A percentile compares a stretch with the other conserved stretches of the same genome.
These are phyloP conservation scores for Fusarium buxicola DNA, from an alignment of 2,329 filamentous ascomycete genomes.

Conservation along the genomic window DNA sequence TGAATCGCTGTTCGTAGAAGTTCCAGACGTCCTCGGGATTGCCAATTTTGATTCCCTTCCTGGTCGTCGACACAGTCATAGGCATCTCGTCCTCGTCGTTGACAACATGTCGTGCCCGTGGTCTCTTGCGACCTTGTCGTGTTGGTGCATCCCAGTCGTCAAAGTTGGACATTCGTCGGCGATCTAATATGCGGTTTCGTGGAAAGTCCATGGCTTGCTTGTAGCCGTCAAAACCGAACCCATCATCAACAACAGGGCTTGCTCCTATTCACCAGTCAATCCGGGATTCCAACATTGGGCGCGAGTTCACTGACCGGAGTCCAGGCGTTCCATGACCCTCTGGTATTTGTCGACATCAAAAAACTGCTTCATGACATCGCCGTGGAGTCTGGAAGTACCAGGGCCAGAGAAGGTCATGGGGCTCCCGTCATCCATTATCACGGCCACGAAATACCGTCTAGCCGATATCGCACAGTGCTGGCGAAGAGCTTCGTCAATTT, in stretches of 20 bases:
- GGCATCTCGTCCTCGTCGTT: slow-evolving; percentile 57
- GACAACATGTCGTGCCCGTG: slow-evolving; percentile 51
- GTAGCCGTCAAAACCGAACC: slow-evolving; percentile 45
- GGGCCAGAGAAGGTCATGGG: slow-evolving; percentile 60
- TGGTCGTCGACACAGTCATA: slow-evolving; percentile 55
- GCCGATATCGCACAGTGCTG: slow-evolving; percentile 65
- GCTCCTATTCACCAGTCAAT: slow-evolving; percentile 45
- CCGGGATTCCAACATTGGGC: background rate
- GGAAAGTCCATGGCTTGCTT: slow-evolving; percentile 43
- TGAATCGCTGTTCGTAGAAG: slow-evolving; percentile 72
- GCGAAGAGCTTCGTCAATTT: slow-evolving; percentile 63
- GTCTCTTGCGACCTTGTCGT: slow-evolving; percentile 48
- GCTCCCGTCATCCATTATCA: slow-evolving; percentile 61
- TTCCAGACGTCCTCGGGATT: slow-evolving; percentile 66
- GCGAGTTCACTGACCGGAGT: slow-evolving; percentile 51
- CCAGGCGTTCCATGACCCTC: slow-evolving; percentile 53
- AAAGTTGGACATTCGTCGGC: slow-evolving; percentile 48
- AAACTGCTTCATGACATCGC: slow-evolving; percentile 57
- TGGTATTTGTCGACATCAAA: slow-evolving; percentile 60
- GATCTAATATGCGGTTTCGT: slow-evolving; percentile 46
- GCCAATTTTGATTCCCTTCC: slow-evolving; percentile 61
- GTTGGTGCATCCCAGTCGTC: slow-evolving; percentile 50
- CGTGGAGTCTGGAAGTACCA: slow-evolving; percentile 50
- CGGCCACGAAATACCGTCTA: slow-evolving; percentile 64
- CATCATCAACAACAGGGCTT: slow-evolving; percentile 51